A percentile compares a stretch with the other conserved stretches of the same genome.
Conservation (phyloP, 768 basidiomycete species). For the Tricholoma terreum region DNA sequence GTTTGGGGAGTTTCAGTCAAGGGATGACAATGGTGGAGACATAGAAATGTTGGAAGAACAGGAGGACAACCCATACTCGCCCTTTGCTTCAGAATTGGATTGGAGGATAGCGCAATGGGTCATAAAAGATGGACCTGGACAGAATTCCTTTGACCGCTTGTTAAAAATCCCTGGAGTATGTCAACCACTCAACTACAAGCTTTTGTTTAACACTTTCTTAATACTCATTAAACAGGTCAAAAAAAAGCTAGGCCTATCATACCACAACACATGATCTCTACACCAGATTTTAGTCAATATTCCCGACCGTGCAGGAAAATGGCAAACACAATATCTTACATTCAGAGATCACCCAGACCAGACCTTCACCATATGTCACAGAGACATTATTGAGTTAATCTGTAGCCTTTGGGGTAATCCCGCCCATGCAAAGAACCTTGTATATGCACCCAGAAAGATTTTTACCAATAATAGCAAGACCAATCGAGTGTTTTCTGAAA, state of each 20-base stretch:
- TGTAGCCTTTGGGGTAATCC: conserved; percentile 31
- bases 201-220: too few species aligned
- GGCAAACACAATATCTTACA: conserved; percentile 8
- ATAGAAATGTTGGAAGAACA: conserved; percentile 2
- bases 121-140: conserved; percentile 20
- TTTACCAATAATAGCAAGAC: conserved; percentile 25
- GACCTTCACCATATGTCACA: conserved; percentile 13
- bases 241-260: conserved; percentile 26
- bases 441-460: conserved; percentile 35
- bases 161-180: too few species aligned
- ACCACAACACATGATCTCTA: conserved; percentile 18
- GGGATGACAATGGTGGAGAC: conserved; percentile 2
- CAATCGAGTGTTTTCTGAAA: conserved; percentile 34
- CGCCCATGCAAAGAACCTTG: conserved; percentile 26
- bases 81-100: conserved; percentile 24
- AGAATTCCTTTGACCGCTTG: conserved; percentile 22
- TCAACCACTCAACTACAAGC: too few species aligned
- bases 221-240: conserved; percentile 14
- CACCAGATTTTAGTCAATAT: conserved; percentile 28
- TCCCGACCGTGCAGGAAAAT: conserved; percentile 11
- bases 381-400: conserved; percentile 35
- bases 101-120: conserved; percentile 28
- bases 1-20: not conserved
- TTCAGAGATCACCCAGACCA: conserved; percentile 22
- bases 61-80: conserved; percentile 10